phyloP scores from a whole-genome alignment of 2,329 filamentous ascomycete genomes.

The Trichoderma sp. region DNA sequence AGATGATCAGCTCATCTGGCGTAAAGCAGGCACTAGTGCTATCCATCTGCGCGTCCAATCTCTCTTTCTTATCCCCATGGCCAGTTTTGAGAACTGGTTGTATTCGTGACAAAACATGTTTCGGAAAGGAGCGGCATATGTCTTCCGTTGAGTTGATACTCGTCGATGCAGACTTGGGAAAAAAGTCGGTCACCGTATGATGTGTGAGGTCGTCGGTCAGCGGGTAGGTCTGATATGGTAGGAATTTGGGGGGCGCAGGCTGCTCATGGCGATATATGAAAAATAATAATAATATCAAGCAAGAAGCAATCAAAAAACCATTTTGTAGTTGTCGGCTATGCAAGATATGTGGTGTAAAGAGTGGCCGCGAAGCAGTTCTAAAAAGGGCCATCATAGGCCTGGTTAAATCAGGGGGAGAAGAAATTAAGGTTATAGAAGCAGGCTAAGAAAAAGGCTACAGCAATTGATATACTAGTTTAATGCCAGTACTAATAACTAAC shows the following conservation, averaged over 20 bases:
- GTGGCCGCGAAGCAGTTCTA: slow-evolving; percentile 1
- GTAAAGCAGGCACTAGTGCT: slow-evolving; percentile 57
- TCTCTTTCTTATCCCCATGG: slow-evolving; percentile 37
- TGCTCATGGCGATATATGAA: background rate
- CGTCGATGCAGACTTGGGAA: slow-evolving; percentile 36
- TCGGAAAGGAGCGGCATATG: slow-evolving; percentile 41
- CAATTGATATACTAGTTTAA: background rate
- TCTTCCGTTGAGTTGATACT: slow-evolving; percentile 34
- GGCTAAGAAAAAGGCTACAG: background rate
- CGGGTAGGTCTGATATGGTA: slow-evolving; percentile 14
- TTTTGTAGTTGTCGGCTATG: slow-evolving; percentile 12
- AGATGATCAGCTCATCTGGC: slow-evolving; percentile 49
- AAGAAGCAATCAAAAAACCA: background rate
- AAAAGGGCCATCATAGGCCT: slow-evolving; percentile 14
- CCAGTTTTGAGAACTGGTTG: slow-evolving; percentile 43
- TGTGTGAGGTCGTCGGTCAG: slow-evolving; percentile 30
- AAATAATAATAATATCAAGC: background rate
- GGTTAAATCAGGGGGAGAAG: too few relatives aligned
- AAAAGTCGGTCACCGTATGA: slow-evolving; percentile 39
- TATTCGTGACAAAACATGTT: slow-evolving; percentile 39
- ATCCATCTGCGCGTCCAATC: slow-evolving; percentile 49
- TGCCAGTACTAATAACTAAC: too few relatives aligned
- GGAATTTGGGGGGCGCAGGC: background rate
- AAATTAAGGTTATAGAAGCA: background rate
- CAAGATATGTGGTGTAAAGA: slow-evolving; percentile 8